Conservation (phyloP, 179 eudicot species). For the Carnegiea gigantea region DNA sequence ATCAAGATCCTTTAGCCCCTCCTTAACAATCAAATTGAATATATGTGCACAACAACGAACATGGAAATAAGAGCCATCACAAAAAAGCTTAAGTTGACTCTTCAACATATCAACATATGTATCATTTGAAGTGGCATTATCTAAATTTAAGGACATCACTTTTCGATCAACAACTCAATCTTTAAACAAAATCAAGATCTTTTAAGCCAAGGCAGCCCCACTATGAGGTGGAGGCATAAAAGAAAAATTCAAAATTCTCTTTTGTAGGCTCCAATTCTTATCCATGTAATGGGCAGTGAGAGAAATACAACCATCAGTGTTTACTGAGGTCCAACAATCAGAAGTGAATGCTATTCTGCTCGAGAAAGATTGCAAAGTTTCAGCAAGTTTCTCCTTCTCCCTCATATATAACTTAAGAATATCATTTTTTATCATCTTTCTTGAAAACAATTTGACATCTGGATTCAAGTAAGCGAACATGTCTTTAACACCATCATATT, state of each 20-base stretch:
- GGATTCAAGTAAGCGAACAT: background rate
- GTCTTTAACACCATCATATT: background rate
- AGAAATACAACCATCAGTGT: no score
- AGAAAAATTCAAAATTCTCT: slow-evolving; percentile 16
- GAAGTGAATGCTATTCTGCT: slow-evolving; percentile 16
- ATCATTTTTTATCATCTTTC: background rate
- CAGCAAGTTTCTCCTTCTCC: no score
- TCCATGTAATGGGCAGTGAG: slow-evolving; percentile 19
- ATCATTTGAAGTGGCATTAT: slow-evolving; percentile 17
- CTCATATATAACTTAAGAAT: no score
- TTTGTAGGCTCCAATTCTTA: slow-evolving; percentile 9
- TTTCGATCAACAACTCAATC: slow-evolving; percentile 14
- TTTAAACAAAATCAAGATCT: no score
- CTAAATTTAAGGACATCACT: slow-evolving; percentile 13
- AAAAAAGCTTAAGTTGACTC: background rate
- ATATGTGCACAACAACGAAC: no score
- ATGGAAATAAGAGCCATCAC: slow-evolving; percentile 2
- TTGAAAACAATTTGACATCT: background rate
- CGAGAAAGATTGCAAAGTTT: background rate
- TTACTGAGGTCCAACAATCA: slow-evolving; percentile 17
- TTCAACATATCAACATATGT: background rate
- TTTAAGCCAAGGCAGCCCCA: slow-evolving; percentile 1
- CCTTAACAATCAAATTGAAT: background rate
- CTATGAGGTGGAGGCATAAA: slow-evolving; percentile 13
- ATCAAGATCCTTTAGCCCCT: slow-evolving; percentile 13